Evolutionary conservation across 1,284 basidiomycete species (phyloP), one percentile per base, ranked within the genome.

Genomic region (Rugiboletus extremiorientalis): DNA sequence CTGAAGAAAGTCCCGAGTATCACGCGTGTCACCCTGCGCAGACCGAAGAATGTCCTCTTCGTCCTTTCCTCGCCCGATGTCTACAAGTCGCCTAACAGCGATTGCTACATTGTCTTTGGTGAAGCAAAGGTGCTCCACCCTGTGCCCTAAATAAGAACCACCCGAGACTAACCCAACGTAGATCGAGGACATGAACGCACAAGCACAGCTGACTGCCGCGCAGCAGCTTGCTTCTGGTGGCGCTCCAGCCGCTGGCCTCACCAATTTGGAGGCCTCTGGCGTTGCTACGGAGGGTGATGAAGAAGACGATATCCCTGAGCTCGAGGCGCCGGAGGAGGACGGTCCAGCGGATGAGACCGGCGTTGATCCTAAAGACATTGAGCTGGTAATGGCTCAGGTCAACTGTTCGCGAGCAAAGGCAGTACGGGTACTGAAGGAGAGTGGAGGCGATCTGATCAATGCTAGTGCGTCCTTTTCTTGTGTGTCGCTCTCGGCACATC

Each of bases 31-130:
- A 97, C 95, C 61, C 84, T 99, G 72, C 84, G 94, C 73, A 84
- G 95, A 74, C 92, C 95, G 55, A 96, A 96, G 80, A 96, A 96
- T 74, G 93, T 95, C 63, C 86, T 99, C 60, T 92, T 98, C 74
- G 96, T 98, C 62, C 86, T 99, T 67, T 85, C 92, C 60, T 82
- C 90, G 58, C 96, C 97, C 52, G 96, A 99, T 66, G 96, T 99
- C 53, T 99, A 94, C 89, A 98, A 98, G 83, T 95, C 94, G 52
- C 88, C 92, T 51, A 93, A 92, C 78, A 95, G 93, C 70, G 97
- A 99, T 77, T 94, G 91, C 77, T 98, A 99, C 84, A 94, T 99
- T 73, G 94, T 99, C 63, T 99, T 98, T 68, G 96, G 96, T 66
- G 96, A 99, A 82, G 95, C 94, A 65, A 97, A 96, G 85, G 88